Evolutionary conservation across 768 basidiomycete species (phyloP), one percentile per base, ranked within the genome.

Genomic region (Lactarius sanguifluus): DNA sequence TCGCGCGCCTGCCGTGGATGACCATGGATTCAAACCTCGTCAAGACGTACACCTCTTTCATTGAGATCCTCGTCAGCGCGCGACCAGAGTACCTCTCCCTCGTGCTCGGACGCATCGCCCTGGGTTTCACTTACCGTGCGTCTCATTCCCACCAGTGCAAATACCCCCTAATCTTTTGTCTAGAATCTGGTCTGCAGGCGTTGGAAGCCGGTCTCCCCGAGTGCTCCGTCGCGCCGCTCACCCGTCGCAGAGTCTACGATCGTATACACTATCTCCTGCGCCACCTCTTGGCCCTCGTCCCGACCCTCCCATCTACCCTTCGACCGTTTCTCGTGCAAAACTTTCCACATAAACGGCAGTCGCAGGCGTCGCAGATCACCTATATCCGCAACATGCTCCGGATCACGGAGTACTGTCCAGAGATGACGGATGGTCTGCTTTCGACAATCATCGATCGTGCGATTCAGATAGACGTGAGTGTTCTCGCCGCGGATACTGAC

Each of bases 321-420:
- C 87, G 91, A 64, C 93, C 95, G 1, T 83, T 96, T 28, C 85
- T 99, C 20, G 81, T 90, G 62, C 86, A 86, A 58, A 81, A 90
- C 73, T 98, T 98, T 73, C 97, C 97, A 9, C 93, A 97, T 75
- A 98, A 98, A 75, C 86, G 96, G 36, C 94, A 96, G 73, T 85
- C 83, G 50, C 87, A 89, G 71, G 78, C 85, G 2, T 80, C 86
- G 0, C 95, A 98, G 71, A 84, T 89, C 3, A 92, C 94, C 0
- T 99, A 94, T 73, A 92, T 98, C 70, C 87, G 92, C 55, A 99
- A 99, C 75, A 76, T 94, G 18, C 83, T 98, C 7, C 85, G 85
- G 40, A 78, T 98, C 43, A 88, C 89, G 0, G 84, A 86, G 41
- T 98, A 97, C 75, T 98, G 96, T 73, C 87, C 92, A 0, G 95